Base-by-base conservation (phyloP, 805 yeast species). In the Metschnikowia rubicola region DNA sequence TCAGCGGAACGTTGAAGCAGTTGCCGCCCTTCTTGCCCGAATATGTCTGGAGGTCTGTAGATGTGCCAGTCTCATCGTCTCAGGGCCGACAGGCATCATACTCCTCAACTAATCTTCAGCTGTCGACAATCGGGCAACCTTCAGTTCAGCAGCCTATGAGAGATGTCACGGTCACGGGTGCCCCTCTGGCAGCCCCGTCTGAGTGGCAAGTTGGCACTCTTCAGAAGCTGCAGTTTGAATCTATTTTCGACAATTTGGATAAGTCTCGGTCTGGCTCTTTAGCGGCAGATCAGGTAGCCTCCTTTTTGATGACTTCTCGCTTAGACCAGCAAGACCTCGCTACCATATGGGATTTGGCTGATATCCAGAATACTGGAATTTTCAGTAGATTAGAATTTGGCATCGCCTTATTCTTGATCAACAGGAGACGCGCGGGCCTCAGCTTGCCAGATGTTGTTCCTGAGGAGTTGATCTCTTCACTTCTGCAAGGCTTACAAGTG, bases 321-420 rank as follows among this genome's bases (percentile, higher is more conserved):
- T 78, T 94, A 50, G 78, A 83, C 43, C 96, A 91, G 59, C 91
- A 88, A 43, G 83, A 81, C 17, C 76, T 94, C 52, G 99, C 98
- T 1, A 70, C 81, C 21, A 83, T 92, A 37, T 94, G 99, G 99
- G 99, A 94, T 67, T 74, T 94, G 56, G 81, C 98, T 9, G 97
- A 94, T 64, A 77, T 89, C 52, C 86, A 88, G 55, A 89, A 89
- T 65, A 81, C 87, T 37, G 97, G 97, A 26, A 77, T 77, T 36
- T 89, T 94, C 61, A 77, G 88, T 41, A 81, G 78, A 58, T 74
- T 80, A 54, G 99, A 94, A 64, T 94, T 94, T 65, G 83, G 95
- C 3, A 84, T 94, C 61, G 97, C 98, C 13, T 85, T 94, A 88
- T 92, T 84, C 62, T 77, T 94, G 55, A 94, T 94, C 8, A 95